Evolutionary conservation across 2,329 filamentous ascomycete species (phyloP), one percentile per base, ranked within the genome.

Genomic region (Verticillium nubilum): DNA sequence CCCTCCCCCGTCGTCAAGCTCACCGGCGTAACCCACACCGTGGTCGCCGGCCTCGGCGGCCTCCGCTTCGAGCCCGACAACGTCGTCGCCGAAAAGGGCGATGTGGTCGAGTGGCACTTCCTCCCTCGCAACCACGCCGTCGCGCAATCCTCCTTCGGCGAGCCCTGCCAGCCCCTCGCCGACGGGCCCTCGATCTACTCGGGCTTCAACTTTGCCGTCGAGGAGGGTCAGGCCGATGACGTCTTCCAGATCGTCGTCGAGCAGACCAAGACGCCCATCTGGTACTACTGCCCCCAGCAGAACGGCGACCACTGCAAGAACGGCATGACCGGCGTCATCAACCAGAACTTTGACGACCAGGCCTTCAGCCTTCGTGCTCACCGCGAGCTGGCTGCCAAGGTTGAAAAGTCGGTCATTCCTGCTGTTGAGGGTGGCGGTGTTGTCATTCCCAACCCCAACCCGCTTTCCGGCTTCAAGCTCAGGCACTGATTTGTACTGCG

Each of bases 101-200:
- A 83, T 61, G 63, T 80, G 4, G 68, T 86, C 60, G 80, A 85
- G 72, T 86, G 79, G 73, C 78, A 81, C 66, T 85, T 80, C 74
- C 78, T 77, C 62, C 76, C 81, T 9, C 67, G 64, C 60, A 82
- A 80, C 71, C 82, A 84, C 75, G 77, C 76, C 19, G 72, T 85
- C 50, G 74, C 66, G 1, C 71, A 78, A 67, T 76, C 76, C 37
- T 72, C 67, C 67, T 80, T 80, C 61, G 73, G 62, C 57, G 63
- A 72, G 52, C 77, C 77, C 25, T 81, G 79, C 70, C 15, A 68
- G 59, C 78, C 78, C 2, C 68, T 75, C 12, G 66, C 67, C 56
- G 70, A 70, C 61, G 66, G 67, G 31, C 65, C 68, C 2, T 76
- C 73, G 52, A 80, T 81, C 70, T 79, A 74, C 68, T 73, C 76